phyloP scores from a whole-genome alignment of 1,139 yeast genomes.

The Sugiyamaella castrensis region DNA sequence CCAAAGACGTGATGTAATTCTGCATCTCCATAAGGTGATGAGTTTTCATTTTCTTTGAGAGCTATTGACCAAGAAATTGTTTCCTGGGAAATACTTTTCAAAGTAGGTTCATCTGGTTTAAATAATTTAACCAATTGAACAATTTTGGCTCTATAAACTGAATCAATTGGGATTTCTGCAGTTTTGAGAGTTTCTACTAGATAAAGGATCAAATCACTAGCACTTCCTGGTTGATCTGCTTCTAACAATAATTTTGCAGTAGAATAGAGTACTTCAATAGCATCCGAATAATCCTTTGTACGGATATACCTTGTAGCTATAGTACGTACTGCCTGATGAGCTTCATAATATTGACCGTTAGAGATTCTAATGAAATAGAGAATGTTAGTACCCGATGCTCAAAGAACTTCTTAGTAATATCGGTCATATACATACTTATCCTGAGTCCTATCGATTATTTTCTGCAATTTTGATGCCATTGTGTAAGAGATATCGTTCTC shows the following conservation, averaged over 20 bases:
- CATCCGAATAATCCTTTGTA: conserved; percentile 61
- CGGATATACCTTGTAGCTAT: conserved; percentile 81
- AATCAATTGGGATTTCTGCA: conserved; percentile 45
- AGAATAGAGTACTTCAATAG: conserved; percentile 67
- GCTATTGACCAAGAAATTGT: conserved; percentile 36
- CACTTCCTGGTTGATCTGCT: conserved; percentile 73
- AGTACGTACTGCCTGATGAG: conserved; percentile 89
- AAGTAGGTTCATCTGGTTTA: conserved; percentile 64
- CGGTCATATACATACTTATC: conserved; percentile 28
- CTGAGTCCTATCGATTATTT: conserved; percentile 33
- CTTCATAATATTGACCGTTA: conserved; percentile 82
- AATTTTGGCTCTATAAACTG: conserved; percentile 34
- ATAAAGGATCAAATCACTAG: conserved; percentile 73
- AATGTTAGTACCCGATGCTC: background rate
- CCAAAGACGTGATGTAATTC: conserved; percentile 77
- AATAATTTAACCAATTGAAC: conserved; percentile 47
- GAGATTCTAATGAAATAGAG: conserved; percentile 53
- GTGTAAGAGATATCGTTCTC: too few species aligned
- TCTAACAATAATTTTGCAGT: conserved; percentile 66
- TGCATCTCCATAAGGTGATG: conserved; percentile 59
- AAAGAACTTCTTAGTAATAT: background rate
- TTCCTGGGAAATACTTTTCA: conserved; percentile 63
- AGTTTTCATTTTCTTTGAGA: background rate
- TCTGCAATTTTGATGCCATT: conserved; percentile 24
- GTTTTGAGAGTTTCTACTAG: conserved; percentile 64